Percentiles rank a stretch among this genome's conserved stretches.
These are phyloP conservation scores for Globisporangium spiculum DNA, from an alignment of 352 stramenopile species.

Conservation along the genomic window DNA sequence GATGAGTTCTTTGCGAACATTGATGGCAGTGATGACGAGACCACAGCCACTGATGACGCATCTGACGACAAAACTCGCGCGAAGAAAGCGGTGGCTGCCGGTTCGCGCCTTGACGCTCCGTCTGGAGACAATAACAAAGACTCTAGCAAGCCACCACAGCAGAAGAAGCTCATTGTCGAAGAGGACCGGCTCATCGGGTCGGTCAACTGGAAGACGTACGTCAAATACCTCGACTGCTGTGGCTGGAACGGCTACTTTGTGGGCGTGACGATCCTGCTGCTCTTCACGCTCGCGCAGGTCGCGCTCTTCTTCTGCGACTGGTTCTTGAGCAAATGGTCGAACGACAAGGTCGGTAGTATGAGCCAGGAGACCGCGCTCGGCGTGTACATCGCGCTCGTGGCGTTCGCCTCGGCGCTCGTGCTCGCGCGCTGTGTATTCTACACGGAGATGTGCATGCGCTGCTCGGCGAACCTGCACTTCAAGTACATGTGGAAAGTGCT, in stretches of 20 bases:
- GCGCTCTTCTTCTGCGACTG: conserved; percentile 48
- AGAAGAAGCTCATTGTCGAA: conserved; percentile 36
- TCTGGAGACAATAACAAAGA: background rate
- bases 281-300: conserved; percentile 44
- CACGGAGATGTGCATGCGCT: conserved; percentile 47
- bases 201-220: conserved; percentile 38
- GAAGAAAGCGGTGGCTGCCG: background rate
- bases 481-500: conserved; percentile 37
- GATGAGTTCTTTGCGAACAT: background rate
- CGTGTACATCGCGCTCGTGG: conserved; percentile 42
- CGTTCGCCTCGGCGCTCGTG: conserved; percentile 25
- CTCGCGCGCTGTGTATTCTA: conserved; percentile 43
- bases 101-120: background rate
- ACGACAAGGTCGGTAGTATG: conserved; percentile 23
- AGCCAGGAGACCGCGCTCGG: conserved; percentile 33
- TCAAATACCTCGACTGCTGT: conserved; percentile 45
- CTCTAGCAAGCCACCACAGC: conserved; percentile 4
- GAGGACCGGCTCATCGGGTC: conserved; percentile 42
- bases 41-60: background rate
- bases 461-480: conserved; percentile 39
- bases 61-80: background rate
- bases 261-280: conserved; percentile 19
- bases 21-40: background rate
- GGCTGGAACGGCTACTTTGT: conserved; percentile 45
- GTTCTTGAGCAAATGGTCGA: conserved; percentile 51